Percentiles rank a stretch among this genome's conserved stretches.
These are phyloP conservation scores for Cicer pinnatifidum DNA, from an alignment of 306 rosid species.

Conservation along the genomic window DNA sequence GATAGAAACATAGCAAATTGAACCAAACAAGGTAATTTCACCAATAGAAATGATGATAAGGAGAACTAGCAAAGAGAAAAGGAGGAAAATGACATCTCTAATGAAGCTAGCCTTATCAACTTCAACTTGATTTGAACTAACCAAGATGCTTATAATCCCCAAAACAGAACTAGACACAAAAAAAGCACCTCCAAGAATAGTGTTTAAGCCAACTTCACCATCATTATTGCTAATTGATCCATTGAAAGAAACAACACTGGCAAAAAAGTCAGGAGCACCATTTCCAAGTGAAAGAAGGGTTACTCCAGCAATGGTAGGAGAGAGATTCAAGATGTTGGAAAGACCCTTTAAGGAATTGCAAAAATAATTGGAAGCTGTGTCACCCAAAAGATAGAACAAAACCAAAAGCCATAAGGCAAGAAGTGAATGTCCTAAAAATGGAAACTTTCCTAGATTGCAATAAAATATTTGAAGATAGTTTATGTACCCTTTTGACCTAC, in stretches of 20 bases:
- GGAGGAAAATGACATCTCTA: slow-evolving; percentile 44
- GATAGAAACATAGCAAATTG: slow-evolving; percentile 41
- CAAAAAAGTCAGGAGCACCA: slow-evolving; percentile 47
- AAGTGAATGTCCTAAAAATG: slow-evolving; percentile 36
- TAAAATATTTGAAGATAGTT: slow-evolving; percentile 43
- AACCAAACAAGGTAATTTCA: slow-evolving; percentile 32
- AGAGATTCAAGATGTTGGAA: slow-evolving; percentile 30
- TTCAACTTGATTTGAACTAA: slow-evolving; percentile 20
- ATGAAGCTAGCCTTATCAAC: slow-evolving; percentile 44
- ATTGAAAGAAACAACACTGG: slow-evolving; percentile 48
- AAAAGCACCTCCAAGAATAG: slow-evolving; percentile 44
- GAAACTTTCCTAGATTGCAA: slow-evolving; percentile 36
- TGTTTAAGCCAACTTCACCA: slow-evolving; percentile 43
- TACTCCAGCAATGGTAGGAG: slow-evolving; percentile 46
- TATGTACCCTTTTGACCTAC: slow-evolving; percentile 44
- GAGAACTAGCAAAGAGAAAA: slow-evolving; percentile 38
- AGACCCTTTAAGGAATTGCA: slow-evolving; percentile 40
- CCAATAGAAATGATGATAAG: slow-evolving; percentile 38
- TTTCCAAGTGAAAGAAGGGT: slow-evolving; percentile 42
- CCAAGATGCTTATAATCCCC: slow-evolving; percentile 41
- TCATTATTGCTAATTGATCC: slow-evolving; percentile 27
- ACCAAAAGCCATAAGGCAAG: slow-evolving; percentile 34
- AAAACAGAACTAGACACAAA: slow-evolving; percentile 42
- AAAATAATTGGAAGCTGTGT: slow-evolving; percentile 46
- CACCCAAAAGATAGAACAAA: slow-evolving; percentile 42